Evolutionary conservation across 2,329 filamentous ascomycete genomes (phyloP).

Genomic region (Ceratocystis albifundus): DNA sequence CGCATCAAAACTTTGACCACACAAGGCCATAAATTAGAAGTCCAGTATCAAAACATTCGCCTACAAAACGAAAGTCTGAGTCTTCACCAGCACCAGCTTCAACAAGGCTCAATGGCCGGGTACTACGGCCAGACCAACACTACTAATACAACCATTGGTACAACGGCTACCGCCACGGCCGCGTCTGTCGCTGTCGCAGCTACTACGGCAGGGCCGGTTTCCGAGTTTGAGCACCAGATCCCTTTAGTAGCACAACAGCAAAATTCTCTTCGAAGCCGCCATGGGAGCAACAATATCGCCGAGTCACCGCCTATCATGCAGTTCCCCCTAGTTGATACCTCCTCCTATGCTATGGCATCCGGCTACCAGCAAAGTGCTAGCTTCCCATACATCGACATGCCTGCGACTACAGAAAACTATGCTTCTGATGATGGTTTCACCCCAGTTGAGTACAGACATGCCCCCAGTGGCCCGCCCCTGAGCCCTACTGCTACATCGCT

Average conservation of each 20-base stretch:
- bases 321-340: slow-evolving; percentile 33
- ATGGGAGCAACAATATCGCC: slow-evolving; percentile 33
- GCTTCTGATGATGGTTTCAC: slow-evolving; percentile 36
- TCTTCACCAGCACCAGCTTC: slow-evolving; percentile 33
- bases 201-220: slow-evolving; percentile 24
- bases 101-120: slow-evolving; percentile 4
- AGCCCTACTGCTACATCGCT: slow-evolving; percentile 66
- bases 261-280: slow-evolving; percentile 40
- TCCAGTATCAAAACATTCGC: slow-evolving; percentile 30
- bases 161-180: slow-evolving; percentile 27
- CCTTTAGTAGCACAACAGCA: slow-evolving; percentile 27
- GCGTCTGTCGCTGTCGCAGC: slow-evolving; percentile 27
- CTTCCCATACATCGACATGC: slow-evolving; percentile 45
- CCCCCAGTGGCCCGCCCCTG: slow-evolving; percentile 56
- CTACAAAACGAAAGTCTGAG: slow-evolving; percentile 39
- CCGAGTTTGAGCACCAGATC: slow-evolving; percentile 33
- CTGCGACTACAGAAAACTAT: slow-evolving; percentile 25
- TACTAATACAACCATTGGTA: neutral
- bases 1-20: slow-evolving; percentile 27
- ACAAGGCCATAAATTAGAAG: slow-evolving; percentile 37
- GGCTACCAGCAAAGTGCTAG: slow-evolving; percentile 42
- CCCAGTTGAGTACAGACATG: slow-evolving; percentile 50
- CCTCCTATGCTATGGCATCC: slow-evolving; percentile 36
- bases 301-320: slow-evolving; percentile 31
- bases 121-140: slow-evolving; percentile 24